Base-by-base conservation (phyloP, 75 land plant genomes). In the Picea sitchensis region DNA sequence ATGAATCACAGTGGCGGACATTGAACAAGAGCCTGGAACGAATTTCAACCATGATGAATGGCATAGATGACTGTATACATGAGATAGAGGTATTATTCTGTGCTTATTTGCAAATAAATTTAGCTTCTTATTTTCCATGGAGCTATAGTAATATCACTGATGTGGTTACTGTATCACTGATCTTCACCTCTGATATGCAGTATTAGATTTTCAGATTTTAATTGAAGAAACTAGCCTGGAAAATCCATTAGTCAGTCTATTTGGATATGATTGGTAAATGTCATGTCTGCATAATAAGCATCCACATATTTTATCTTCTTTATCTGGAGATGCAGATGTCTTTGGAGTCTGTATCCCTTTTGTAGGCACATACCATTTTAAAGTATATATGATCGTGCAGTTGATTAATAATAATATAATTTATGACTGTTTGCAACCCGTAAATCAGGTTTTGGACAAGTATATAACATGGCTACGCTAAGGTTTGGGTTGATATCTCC, bases 31-130 rank as follows among this genome's bases (percentile, higher is more conserved):
- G 94, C 68, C 60, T 97, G 58, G 87, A 84, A 32, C 84, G 93
- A 38, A 90, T 93, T 71, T 89, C 99, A 67, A 90, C 94, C 7
- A 90, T 95, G 86, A 90, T 91, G 71, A 89, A 97, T 87, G 99
- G 99, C 54, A 83, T 90, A 80, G 85, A 83, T 71, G 85, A 88
- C 75, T 90, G 91, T 41, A 47, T 95, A 63, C 78, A 75, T 36
- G 88, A 85, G 64, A 85, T 97, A 69, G 86, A 83, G 89, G 99
- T 91, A 81, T 60, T 47, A 54, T 72, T 60, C 77, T 47, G 34
- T 73, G 38, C 57, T 73, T 44, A 64, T 63, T 62, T 44, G 7
- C 13, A 2, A 69, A 36, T 15, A 31, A 41, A 51, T 51, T 51
- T 6, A 38, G 17, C 38, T 68, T 68, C 41, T 6, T 69, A 18